Evolutionary conservation across 176 grass and related monocot species (phyloP).

Genomic region (Oryza glumipatula): DNA sequence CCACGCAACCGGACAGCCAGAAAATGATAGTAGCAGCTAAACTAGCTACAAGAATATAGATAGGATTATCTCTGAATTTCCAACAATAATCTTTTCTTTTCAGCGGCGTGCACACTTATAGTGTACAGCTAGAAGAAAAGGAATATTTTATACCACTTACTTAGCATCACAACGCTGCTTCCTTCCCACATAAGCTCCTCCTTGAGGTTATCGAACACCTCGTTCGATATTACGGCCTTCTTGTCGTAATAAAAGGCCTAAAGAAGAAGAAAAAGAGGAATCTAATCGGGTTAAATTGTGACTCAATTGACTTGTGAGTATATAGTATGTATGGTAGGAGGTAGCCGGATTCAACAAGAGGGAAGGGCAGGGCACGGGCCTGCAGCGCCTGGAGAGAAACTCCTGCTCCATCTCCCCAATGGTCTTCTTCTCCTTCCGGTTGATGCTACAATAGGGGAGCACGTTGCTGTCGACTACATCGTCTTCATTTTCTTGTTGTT

Average conservation of each 20-base stretch:
- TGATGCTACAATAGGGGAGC: conserved; percentile 84
- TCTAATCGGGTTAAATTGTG: neutral
- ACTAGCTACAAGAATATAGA: too few species aligned
- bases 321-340: neutral
- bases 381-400: conserved; percentile 87
- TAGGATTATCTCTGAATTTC: too few species aligned
- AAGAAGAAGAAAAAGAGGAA: neutral
- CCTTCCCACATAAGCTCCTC: conserved; percentile 98
- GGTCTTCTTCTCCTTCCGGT: conserved; percentile 76
- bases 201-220: conserved; percentile 95
- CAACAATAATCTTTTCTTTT: too few species aligned
- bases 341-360: neutral
- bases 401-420: conserved; percentile 95
- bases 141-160: conserved; percentile 43
- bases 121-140: neutral
- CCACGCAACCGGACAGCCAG: too few species aligned
- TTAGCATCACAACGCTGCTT: conserved; percentile 94
- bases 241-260: conserved; percentile 86
- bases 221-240: conserved; percentile 85
- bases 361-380: conserved; percentile 21
- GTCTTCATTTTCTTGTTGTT: conserved; percentile 4
- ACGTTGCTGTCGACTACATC: conserved; percentile 74
- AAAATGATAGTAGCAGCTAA: too few species aligned
- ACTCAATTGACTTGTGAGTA: too few species aligned
- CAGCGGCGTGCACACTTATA: neutral